Evolutionary conservation across 345 rosid species (phyloP), one percentile per base, ranked within the genome.

Genomic region (Arabidopsis arenosa): DNA sequence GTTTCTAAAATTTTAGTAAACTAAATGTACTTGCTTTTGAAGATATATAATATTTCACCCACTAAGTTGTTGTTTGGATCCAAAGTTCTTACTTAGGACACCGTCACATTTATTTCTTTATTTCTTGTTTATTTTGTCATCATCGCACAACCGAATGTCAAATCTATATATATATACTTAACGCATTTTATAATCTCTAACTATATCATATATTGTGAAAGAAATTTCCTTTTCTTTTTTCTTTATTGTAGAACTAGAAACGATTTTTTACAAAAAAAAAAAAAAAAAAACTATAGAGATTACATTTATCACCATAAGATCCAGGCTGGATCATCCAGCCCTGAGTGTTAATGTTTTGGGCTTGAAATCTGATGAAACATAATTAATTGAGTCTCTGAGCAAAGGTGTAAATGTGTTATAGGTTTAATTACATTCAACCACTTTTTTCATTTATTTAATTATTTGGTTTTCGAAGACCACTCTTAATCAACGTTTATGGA

Each of bases 331-430:
- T 49, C 5, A 36, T 36, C 64, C 30, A 59, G 9, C 44, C 13
- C 8, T 9, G 30, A 36, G 30, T 37, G 26, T 36, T 15, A 59
- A 36, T 36, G 44, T 59, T 35, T 59, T 28, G 44, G 63, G n/a
- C 9, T 17, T 8, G 45, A 37, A 17, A 15, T 51, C 28, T 18
- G 30, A 48, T 9, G 26, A 15, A 35, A 59, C 64, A 59, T 17
- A 59, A 59, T 9, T 17, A 59, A 58, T 59, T 59, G 64, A 59
- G 45, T 8, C 37, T 36, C 45, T 37, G 44, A 59, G 6, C 30
- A 23, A 59, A 59, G 9, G 63, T 59, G 54, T 49, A 15, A 49
- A 49, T 49, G 54, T 49, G 30, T 36, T 17, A 17, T 37, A 59
- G 9, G 43, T 35, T 59, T 5, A 59, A 3, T 36, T 9, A n/a